Evolutionary conservation across 2,329 filamentous ascomycete species (phyloP).

Genomic region (Colletotrichum gigasporum): DNA sequence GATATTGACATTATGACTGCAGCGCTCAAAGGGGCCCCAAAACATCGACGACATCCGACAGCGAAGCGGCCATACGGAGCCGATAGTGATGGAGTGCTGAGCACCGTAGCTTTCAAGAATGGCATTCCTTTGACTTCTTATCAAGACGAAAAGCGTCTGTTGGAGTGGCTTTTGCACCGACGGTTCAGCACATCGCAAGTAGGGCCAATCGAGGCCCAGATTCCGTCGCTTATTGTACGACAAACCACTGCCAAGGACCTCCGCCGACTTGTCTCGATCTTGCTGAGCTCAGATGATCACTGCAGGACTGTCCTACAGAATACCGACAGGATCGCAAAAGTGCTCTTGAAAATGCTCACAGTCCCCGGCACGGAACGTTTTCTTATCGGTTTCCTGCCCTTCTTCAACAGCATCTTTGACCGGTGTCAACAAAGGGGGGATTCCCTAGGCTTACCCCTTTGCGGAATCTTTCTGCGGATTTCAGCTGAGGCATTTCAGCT

Average conservation of each 20-base stretch:
- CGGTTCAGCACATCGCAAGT: not conserved
- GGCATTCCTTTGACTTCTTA: constrained; percentile 41
- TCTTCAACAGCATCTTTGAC: constrained; percentile 53
- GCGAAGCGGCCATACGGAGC: not conserved
- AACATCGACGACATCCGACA: not conserved
- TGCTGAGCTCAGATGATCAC: not conserved
- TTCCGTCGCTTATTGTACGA: not conserved
- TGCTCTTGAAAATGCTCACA: not conserved
- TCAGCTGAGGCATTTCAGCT: constrained; percentile 38
- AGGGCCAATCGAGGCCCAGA: not conserved
- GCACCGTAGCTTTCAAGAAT: constrained; percentile 35
- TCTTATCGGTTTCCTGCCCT: constrained; percentile 41
- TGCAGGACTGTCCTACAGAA: not conserved
- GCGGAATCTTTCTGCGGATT: constrained; percentile 40
- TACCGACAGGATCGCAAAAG: not conserved
- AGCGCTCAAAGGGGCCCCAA: constrained; percentile 40
- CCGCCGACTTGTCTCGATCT: not conserved
- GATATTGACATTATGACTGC: constrained; percentile 53
- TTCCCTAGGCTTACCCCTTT: constrained; percentile 39
- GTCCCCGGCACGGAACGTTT: not conserved
- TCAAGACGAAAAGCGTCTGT: constrained; percentile 41
- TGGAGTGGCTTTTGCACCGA: constrained; percentile 48
- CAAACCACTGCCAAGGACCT: not conserved
- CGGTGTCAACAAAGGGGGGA: constrained; percentile 38
- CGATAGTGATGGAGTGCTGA: not conserved